These are phyloP conservation scores for Colletotrichum gigasporum DNA, from an alignment of 2,329 filamentous ascomycete genomes.

Conservation along the genomic window DNA sequence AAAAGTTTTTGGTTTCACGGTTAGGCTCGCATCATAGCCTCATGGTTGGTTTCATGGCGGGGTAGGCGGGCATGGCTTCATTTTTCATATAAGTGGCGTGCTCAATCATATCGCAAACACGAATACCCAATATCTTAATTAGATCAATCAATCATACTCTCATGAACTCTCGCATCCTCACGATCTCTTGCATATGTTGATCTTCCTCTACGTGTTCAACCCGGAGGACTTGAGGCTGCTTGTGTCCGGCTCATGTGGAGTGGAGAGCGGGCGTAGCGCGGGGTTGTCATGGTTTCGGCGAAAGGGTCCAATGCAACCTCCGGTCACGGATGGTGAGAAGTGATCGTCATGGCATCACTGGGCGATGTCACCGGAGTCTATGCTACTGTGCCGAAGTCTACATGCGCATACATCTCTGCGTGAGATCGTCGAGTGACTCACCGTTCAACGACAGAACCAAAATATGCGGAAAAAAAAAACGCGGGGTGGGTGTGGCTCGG, in stretches of 20 bases:
- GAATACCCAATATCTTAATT: background rate
- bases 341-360: background rate
- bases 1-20: conserved; percentile 4
- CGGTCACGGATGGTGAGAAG: conserved; percentile 1
- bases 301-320: background rate
- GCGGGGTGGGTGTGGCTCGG: background rate
- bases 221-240: background rate
- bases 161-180: no score
- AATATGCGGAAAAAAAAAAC: background rate
- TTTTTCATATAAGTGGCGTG: background rate
- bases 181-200: no score
- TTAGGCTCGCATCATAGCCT: background rate
- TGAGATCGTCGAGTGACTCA: conserved; percentile 4
- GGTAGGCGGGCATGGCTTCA: background rate
- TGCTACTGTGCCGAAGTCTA: background rate
- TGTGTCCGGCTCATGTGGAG: background rate
- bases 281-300: background rate
- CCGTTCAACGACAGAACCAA: background rate
- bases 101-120: background rate
- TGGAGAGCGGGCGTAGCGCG: background rate
- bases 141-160: background rate
- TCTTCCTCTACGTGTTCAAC: no score
- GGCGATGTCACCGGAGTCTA: conserved; percentile 1
- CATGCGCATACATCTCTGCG: background rate
- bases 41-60: background rate